Conservation (phyloP, 2,329 filamentous ascomycete genomes). For the Hypoxylon sp. region DNA sequence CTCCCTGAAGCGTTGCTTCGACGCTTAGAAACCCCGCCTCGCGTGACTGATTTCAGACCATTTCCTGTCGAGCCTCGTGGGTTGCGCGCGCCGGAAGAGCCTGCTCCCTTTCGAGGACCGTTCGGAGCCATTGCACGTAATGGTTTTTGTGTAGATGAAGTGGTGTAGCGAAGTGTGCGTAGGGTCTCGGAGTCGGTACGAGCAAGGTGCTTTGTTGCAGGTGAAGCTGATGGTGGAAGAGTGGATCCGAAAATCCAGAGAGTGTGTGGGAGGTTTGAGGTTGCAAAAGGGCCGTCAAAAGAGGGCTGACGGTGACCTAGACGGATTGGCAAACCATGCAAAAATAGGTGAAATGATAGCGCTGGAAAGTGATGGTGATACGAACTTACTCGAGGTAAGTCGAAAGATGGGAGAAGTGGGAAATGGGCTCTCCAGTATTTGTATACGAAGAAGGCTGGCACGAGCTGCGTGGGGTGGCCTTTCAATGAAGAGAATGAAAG, state of each 20-base stretch:
- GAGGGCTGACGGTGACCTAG: slow-evolving; percentile 19
- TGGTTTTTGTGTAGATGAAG: slow-evolving; percentile 7
- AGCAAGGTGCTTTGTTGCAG: neutral
- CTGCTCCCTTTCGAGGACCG: slow-evolving; percentile 40
- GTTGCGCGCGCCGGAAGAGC: slow-evolving; percentile 39
- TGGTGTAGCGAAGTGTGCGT: neutral
- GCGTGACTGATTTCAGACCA: slow-evolving; percentile 44
- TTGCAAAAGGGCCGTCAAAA: slow-evolving; percentile 23
- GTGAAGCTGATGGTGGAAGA: neutral
- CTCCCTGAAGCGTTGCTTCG: slow-evolving; percentile 53
- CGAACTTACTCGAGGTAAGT: slow-evolving; percentile 17
- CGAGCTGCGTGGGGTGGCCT: neutral
- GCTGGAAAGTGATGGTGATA: slow-evolving; percentile 15
- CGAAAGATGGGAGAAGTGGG: slow-evolving; percentile 14
- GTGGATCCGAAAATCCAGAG: neutral
- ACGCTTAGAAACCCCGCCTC: slow-evolving; percentile 66
- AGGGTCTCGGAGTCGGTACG: slow-evolving; percentile 8
- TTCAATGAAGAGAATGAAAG: slow-evolving; percentile 27
- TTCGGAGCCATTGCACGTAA: slow-evolving; percentile 43
- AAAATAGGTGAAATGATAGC: slow-evolving; percentile 7
- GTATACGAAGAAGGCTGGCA: neutral
- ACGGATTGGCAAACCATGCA: slow-evolving; percentile 27
- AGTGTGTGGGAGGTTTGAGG: neutral
- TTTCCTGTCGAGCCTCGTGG: slow-evolving; percentile 26
- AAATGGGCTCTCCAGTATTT: slow-evolving; percentile 3